A percentile compares a stretch with the other conserved stretches of the same genome.
Conservation (phyloP, 345 rosid genomes). For the Brassica napus region Da-Ae NC_063446.1:15652001-15652500, state of each 20-base stretch:
- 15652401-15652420: background rate
- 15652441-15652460: background rate
- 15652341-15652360: background rate
- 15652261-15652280: slow-evolving; percentile 69
- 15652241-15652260: slow-evolving; percentile 48
- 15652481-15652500: background rate
- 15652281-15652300: slow-evolving; percentile 79
- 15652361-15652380: background rate
- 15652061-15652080: background rate
- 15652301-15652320: slow-evolving; percentile 24
- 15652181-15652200: too few relatives aligned
- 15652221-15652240: slow-evolving; percentile 64
- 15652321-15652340: slow-evolving; percentile 3
- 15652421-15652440: background rate
- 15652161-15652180: background rate
- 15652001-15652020: background rate
- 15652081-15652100: background rate
- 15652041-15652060: background rate
- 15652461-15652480: background rate
- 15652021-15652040: background rate
- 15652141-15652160: background rate
- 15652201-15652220: too few relatives aligned
- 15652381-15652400: background rate
- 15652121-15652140: background rate
- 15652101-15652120: background rate